Conservation (phyloP, 768 basidiomycete genomes). For the Boletellus ananiceps region DNA sequence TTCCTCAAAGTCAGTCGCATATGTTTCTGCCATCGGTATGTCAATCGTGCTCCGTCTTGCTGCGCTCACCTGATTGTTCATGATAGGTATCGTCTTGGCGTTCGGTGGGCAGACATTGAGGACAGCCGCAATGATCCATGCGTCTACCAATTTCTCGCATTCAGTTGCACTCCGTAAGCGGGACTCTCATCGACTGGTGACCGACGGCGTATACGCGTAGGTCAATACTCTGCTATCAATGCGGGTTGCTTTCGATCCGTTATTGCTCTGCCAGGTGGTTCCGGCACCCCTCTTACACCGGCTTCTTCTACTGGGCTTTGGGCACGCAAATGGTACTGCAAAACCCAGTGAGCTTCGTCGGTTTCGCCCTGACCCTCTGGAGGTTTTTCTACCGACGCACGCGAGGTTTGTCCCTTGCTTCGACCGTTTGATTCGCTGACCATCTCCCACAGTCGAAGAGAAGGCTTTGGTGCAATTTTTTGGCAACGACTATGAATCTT, state of each 20-base stretch:
- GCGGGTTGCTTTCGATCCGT: not conserved
- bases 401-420: conserved; percentile 49
- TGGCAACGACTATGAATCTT: conserved; percentile 78
- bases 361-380: conserved; percentile 70
- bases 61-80: not conserved
- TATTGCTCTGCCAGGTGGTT: conserved; percentile 35
- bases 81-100: conserved; percentile 59
- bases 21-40: conserved; percentile 57
- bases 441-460: conserved; percentile 66
- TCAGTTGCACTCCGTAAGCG: conserved; percentile 72
- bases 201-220: conserved; percentile 84
- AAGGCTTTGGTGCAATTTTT: conserved; percentile 78
- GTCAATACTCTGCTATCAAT: conserved; percentile 23
- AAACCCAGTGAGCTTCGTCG: conserved; percentile 69
- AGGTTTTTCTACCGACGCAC: conserved; percentile 84
- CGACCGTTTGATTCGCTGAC: not conserved
- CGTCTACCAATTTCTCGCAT: conserved; percentile 92
- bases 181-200: conserved; percentile 74
- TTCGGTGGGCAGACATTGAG: conserved; percentile 72
- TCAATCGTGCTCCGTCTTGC: conserved; percentile 1
- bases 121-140: conserved; percentile 95
- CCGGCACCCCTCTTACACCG: conserved; percentile 94
- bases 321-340: conserved; percentile 91
- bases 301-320: conserved; percentile 97
- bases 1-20: conserved; percentile 52